Percentiles rank a stretch among this genome's conserved stretches.
Evolutionary conservation across 164 flowering plant species (phyloP).

Genomic region (Magnolia officinalis): DNA sequence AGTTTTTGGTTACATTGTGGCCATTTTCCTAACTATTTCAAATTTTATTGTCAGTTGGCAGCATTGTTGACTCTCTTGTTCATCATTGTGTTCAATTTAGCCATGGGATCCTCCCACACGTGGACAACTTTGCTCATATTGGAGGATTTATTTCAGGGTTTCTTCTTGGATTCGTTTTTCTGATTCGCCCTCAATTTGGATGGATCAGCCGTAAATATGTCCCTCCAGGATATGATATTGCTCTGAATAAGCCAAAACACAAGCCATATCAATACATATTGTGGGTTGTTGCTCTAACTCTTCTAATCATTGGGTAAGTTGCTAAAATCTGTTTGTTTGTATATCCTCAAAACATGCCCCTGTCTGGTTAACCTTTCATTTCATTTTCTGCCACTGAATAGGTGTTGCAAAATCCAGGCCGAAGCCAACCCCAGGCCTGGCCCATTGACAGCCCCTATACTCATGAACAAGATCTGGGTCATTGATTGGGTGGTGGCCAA

Average conservation of each 20-base stretch:
- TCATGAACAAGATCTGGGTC: no score
- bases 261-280: slow-evolving; percentile 73
- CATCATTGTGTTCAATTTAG: slow-evolving; percentile 67
- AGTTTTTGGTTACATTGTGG: background rate
- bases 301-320: slow-evolving; percentile 71
- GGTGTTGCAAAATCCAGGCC: no score
- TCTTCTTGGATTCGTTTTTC: slow-evolving; percentile 85
- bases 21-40: background rate
- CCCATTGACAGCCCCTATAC: no score
- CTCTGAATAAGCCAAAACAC: slow-evolving; percentile 44
- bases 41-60: slow-evolving; percentile 43
- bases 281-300: slow-evolving; percentile 60
- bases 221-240: slow-evolving; percentile 28
- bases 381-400: no score
- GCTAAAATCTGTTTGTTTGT: background rate
- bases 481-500: no score
- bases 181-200: slow-evolving; percentile 89
- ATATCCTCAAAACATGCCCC: background rate
- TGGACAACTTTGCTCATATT: slow-evolving; percentile 93
- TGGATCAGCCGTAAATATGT: slow-evolving; percentile 66
- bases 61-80: slow-evolving; percentile 65
- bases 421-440: no score
- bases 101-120: slow-evolving; percentile 88
- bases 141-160: slow-evolving; percentile 92
- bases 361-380: no score